Conservation (phyloP, 108 stramenopile species). For the Ochromonas danica region DNA sequence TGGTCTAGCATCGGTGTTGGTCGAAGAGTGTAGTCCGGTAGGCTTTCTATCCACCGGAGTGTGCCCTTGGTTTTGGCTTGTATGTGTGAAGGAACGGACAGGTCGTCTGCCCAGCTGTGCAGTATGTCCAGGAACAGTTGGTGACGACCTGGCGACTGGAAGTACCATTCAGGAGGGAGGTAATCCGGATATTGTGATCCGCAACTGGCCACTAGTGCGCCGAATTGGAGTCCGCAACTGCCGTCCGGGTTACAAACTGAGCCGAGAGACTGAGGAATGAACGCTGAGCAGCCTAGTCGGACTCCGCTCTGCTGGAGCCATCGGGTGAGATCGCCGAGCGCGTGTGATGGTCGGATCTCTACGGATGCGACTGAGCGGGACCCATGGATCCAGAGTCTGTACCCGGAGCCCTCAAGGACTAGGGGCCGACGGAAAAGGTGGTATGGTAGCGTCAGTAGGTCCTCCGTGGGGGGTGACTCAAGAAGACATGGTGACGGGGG, state of each 20-base stretch:
- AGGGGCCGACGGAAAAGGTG: conserved; percentile 12
- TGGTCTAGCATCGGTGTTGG: conserved; percentile 13
- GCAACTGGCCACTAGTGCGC: conserved; percentile 12
- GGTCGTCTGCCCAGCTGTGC: conserved; percentile 12
- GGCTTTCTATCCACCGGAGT: conserved; percentile 13
- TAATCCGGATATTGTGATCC: conserved; percentile 15
- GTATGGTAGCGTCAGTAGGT: conserved; percentile 14
- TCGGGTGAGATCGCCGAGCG: conserved; percentile 12
- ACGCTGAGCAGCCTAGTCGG: conserved; percentile 12
- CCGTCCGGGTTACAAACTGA: conserved; percentile 13
- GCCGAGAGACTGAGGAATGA: conserved; percentile 13
- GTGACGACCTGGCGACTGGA: conserved; percentile 12
- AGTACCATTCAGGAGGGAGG: conserved; percentile 13
- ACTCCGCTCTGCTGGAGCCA: conserved; percentile 12
- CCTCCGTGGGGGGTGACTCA: conserved; percentile 12
- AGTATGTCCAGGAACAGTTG: conserved; percentile 15
- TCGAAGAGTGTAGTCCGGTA: conserved; percentile 14
- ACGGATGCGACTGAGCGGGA: conserved; percentile 12
- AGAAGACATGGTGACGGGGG: conserved; percentile 13
- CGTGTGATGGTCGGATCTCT: conserved; percentile 13
- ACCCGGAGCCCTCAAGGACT: conserved; percentile 12
- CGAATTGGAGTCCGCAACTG: conserved; percentile 13
- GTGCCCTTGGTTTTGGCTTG: conserved; percentile 13
- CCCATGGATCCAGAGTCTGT: conserved; percentile 13
- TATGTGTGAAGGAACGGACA: conserved; percentile 15